Evolutionary conservation across 2,329 filamentous ascomycete species (phyloP).

Genomic region (Pezicula carpinea): DNA sequence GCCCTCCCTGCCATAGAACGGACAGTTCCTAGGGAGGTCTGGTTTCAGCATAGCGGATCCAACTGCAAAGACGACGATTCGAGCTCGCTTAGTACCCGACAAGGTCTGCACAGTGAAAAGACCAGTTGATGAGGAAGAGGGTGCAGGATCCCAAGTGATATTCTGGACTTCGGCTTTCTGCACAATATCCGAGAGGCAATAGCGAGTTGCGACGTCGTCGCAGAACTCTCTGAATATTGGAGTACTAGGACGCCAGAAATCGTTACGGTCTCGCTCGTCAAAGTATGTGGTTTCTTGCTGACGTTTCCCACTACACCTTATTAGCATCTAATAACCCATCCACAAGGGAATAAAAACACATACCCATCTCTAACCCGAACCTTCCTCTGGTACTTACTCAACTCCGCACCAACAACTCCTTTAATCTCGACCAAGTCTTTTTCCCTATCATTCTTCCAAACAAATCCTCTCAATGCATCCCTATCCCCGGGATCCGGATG

Average conservation of each 20-base stretch:
- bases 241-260: slow-evolving; percentile 63
- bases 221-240: slow-evolving; percentile 60
- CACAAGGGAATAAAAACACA: slow-evolving; percentile 21
- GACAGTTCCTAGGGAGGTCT: slow-evolving; percentile 30
- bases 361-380: slow-evolving; percentile 43
- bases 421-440: slow-evolving; percentile 64
- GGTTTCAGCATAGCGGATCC: slow-evolving; percentile 60
- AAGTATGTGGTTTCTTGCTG: slow-evolving; percentile 30
- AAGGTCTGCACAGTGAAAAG: slow-evolving; percentile 63
- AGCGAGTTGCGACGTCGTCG: slow-evolving; percentile 49
- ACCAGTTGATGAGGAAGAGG: slow-evolving; percentile 32
- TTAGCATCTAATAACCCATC: no score
- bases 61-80: slow-evolving; percentile 64
- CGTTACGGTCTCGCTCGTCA: slow-evolving; percentile 62
- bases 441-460: slow-evolving; percentile 55
- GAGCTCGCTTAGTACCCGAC: slow-evolving; percentile 49
- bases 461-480: slow-evolving; percentile 67
- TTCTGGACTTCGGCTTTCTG: slow-evolving; percentile 42
- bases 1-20: slow-evolving; percentile 27
- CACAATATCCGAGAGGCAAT: slow-evolving; percentile 54
- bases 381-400: slow-evolving; percentile 77
- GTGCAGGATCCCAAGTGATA: slow-evolving; percentile 14
- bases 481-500: slow-evolving; percentile 73
- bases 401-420: slow-evolving; percentile 72
- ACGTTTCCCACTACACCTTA: slow-evolving; percentile 29